Evolutionary conservation across 441 rosid species (phyloP).

Genomic region (Codiaeum variegatum): DNA sequence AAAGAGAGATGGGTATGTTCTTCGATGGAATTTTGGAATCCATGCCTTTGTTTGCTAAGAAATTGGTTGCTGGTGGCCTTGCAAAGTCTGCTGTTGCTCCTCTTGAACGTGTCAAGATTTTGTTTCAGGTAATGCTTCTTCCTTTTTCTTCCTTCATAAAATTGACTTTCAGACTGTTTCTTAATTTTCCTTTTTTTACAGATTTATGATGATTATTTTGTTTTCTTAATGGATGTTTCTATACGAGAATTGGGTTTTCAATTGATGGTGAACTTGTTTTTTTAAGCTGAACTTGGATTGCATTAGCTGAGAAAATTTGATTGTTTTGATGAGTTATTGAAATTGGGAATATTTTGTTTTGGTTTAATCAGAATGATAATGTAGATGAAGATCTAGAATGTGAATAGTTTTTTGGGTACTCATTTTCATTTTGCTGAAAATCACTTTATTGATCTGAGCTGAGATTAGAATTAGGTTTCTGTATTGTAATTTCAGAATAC

Average conservation of each 20-base stretch:
- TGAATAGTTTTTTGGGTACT: background rate
- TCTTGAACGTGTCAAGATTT: slow-evolving; percentile 87
- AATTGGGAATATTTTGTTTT: background rate
- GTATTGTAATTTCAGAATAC: background rate
- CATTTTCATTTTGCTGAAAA: background rate
- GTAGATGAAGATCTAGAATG: background rate
- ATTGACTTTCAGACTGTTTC: too few species aligned
- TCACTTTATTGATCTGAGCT: background rate
- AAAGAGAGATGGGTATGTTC: slow-evolving; percentile 38
- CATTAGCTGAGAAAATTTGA: background rate
- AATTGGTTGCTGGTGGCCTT: slow-evolving; percentile 81
- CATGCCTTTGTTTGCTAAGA: slow-evolving; percentile 73
- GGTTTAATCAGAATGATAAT: background rate
- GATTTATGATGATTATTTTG: background rate
- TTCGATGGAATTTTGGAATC: slow-evolving; percentile 51
- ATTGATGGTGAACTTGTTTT: slow-evolving; percentile 6
- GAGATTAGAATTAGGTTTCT: background rate
- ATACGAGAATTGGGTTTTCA: background rate
- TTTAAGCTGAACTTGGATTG: background rate
- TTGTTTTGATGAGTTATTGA: too few species aligned
- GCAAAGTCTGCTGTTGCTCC: slow-evolving; percentile 92
- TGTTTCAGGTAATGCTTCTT: slow-evolving; percentile 61
- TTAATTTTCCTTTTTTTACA: too few species aligned
- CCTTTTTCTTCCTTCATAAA: too few species aligned
- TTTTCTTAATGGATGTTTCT: background rate